Conservation (phyloP, 106 monocot species). For the Iris macrosiphon region DNA sequence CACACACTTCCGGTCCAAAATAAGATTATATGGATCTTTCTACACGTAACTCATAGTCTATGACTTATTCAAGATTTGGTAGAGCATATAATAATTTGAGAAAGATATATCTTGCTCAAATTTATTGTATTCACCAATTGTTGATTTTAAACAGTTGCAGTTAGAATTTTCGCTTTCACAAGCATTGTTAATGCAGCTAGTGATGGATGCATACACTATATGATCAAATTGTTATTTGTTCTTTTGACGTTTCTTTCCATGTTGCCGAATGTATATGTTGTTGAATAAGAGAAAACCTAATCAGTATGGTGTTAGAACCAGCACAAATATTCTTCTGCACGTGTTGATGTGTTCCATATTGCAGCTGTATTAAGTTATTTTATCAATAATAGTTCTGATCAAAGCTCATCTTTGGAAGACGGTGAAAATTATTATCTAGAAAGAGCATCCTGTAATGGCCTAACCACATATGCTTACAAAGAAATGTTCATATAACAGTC, state of each 20-base stretch:
- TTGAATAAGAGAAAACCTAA: not conserved
- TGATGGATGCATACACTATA: not conserved
- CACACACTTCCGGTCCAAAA: no score
- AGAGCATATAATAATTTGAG: no score
- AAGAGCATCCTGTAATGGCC: not conserved
- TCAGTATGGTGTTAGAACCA: not conserved
- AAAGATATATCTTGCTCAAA: no score
- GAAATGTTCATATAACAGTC: slow-evolving; percentile 38
- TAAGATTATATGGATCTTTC: no score
- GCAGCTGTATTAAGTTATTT: not conserved
- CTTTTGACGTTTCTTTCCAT: not conserved
- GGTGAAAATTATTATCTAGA: not conserved
- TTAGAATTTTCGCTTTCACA: not conserved
- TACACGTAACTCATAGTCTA: no score
- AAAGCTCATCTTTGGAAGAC: not conserved
- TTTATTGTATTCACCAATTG: slow-evolving; percentile 1
- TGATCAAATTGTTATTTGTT: not conserved
- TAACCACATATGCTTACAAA: slow-evolving; percentile 5
- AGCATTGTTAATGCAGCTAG: not conserved
- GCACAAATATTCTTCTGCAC: no score
- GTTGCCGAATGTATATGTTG: no score
- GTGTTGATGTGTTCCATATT: no score
- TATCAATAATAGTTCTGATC: not conserved
- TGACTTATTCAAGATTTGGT: no score
- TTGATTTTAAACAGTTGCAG: not conserved